These are phyloP conservation scores for Cystobasidium tubakii DNA, from an alignment of 768 basidiomycete genomes.

Conservation along the genomic window DNA sequence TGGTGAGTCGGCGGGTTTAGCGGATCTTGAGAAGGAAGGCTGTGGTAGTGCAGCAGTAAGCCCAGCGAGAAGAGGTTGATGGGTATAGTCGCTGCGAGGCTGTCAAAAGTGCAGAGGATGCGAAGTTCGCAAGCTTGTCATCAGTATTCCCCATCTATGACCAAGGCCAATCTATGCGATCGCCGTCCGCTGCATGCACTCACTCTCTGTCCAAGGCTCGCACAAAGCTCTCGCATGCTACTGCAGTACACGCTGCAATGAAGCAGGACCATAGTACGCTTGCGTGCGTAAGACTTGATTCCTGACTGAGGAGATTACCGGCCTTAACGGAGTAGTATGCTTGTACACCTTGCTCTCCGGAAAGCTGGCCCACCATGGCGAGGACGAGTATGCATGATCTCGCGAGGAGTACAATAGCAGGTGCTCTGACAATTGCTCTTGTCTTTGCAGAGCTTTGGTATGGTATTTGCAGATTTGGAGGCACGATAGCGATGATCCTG, in stretches of 20 bases:
- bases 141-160: not conserved
- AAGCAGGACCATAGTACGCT: slow-evolving; percentile 30
- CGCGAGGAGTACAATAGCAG: slow-evolving; percentile 26
- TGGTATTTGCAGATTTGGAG: slow-evolving; percentile 13
- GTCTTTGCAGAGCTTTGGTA: slow-evolving; percentile 22
- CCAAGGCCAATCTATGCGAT: not conserved
- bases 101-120: not conserved
- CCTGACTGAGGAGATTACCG: not conserved
- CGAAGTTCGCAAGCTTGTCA: not conserved
- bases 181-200: not conserved
- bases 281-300: slow-evolving; percentile 10
- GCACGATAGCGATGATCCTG: slow-evolving; percentile 24
- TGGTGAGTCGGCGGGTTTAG: not conserved
- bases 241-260: slow-evolving; percentile 18
- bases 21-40: slow-evolving; percentile 14
- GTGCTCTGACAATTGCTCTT: slow-evolving; percentile 12
- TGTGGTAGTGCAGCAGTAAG: slow-evolving; percentile 28
- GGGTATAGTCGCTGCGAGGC: slow-evolving; percentile 17
- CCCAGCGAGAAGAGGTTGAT: slow-evolving; percentile 30
- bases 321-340: slow-evolving; percentile 23
- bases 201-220: slow-evolving; percentile 28
- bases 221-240: slow-evolving; percentile 32
- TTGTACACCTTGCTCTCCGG: not conserved
- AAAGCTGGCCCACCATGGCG: slow-evolving; percentile 6
- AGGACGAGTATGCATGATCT: slow-evolving; percentile 14